These are phyloP conservation scores for Delonix regia DNA, from an alignment of 306 rosid genomes.

Conservation along the genomic window DNA sequence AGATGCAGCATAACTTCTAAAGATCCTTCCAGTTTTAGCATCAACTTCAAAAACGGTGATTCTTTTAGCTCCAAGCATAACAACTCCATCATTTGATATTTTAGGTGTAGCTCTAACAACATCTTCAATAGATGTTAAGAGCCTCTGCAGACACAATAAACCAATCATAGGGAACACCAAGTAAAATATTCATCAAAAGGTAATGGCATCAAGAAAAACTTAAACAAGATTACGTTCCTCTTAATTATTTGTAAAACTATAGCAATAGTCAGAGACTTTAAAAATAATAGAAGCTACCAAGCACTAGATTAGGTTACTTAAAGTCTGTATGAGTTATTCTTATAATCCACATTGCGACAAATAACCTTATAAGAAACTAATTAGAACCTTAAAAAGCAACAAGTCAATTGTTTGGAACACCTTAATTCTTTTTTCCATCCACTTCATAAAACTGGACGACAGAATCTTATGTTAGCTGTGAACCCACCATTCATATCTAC, in stretches of 20 bases:
- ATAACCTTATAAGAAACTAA: neutral
- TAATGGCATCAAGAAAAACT: neutral
- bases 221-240: neutral
- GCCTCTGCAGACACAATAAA: slow-evolving; percentile 52
- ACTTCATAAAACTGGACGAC: neutral
- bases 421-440: no score
- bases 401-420: neutral
- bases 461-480: neutral
- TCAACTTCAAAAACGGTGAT: slow-evolving; percentile 64
- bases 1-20: slow-evolving; percentile 38
- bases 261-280: neutral
- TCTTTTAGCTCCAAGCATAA: slow-evolving; percentile 60
- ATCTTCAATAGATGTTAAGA: slow-evolving; percentile 41
- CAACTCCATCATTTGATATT: slow-evolving; percentile 56
- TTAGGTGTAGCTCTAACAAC: slow-evolving; percentile 54
- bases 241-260: neutral
- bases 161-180: neutral
- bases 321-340: neutral
- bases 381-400: neutral
- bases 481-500: neutral
- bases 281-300: neutral
- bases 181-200: neutral
- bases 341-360: neutral
- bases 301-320: neutral
- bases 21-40: slow-evolving; percentile 53